Evolutionary conservation across 805 yeast species (phyloP).

Genomic region (Teunomyces kruisii): DNA sequence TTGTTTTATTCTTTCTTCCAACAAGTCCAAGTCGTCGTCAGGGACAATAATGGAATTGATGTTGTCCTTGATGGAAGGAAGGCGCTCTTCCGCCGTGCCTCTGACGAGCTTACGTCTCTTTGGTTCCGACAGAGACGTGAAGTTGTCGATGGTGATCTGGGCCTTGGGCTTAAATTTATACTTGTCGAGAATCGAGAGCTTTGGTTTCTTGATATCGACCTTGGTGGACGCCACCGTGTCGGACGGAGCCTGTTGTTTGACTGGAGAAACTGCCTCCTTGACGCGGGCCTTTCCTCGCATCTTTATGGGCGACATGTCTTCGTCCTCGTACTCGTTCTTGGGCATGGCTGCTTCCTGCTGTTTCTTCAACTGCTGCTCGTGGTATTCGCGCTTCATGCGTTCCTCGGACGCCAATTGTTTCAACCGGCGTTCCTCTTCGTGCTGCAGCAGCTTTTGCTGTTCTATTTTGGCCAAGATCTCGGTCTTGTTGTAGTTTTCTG

Average conservation of each 20-base stretch:
- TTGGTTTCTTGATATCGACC: conserved; percentile 39
- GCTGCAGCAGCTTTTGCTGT: conserved; percentile 11
- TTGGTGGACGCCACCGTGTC: conserved; percentile 27
- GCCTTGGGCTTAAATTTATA: conserved; percentile 32
- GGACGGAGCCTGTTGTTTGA: conserved; percentile 5
- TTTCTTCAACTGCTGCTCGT: conserved; percentile 11
- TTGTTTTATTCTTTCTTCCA: conserved; percentile 40
- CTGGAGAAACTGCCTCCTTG: conserved; percentile 23
- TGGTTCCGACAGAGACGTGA: conserved; percentile 16
- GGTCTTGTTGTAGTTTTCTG: conserved; percentile 30
- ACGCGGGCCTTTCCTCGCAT: conserved; percentile 31
- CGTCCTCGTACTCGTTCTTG: conserved; percentile 23
- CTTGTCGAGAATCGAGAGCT: conserved; percentile 43
- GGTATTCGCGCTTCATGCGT: conserved; percentile 17
- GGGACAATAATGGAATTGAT: not conserved
- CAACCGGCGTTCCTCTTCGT: conserved; percentile 13
- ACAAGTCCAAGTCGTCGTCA: conserved; percentile 38
- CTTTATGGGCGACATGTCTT: conserved; percentile 38
- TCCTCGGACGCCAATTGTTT: conserved; percentile 12
- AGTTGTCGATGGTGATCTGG: conserved; percentile 32
- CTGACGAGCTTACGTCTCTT: conserved; percentile 39
- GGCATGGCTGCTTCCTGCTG: conserved; percentile 6
- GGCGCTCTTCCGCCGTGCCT: conserved; percentile 22
- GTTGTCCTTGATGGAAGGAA: not conserved
- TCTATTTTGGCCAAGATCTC: conserved; percentile 22